phyloP scores from a whole-genome alignment of 1,139 yeast species.

The Pichia sp. region DNA sequence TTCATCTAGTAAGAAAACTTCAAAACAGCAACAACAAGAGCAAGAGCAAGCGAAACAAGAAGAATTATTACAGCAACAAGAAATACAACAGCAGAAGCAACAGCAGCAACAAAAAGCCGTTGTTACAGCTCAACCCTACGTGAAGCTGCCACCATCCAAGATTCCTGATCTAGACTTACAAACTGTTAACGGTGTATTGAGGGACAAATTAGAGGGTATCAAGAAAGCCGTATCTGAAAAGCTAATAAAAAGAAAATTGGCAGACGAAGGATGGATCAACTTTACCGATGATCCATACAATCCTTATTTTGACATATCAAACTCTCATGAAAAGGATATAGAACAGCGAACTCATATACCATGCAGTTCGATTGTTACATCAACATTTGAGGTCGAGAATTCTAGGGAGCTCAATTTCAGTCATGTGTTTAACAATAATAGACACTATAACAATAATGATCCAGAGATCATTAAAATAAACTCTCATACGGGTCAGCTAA shows the following conservation, averaged over 20 bases:
- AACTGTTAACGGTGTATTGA: conserved; percentile 68
- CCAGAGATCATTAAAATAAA: conserved; percentile 38
- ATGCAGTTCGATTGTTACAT: conserved; percentile 71
- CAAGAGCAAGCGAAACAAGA: not conserved
- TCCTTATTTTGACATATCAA: conserved; percentile 71
- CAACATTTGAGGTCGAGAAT: conserved; percentile 61
- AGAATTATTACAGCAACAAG: not conserved
- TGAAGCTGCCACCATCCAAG: conserved; percentile 79
- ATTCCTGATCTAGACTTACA: conserved; percentile 88
- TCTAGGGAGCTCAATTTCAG: conserved; percentile 42
- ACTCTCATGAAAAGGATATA: conserved; percentile 35
- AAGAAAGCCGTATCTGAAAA: conserved; percentile 78
- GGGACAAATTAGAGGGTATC: conserved; percentile 72
- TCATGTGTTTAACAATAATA: conserved; percentile 28
- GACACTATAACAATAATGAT: conserved; percentile 27
- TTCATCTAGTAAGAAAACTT: not conserved
- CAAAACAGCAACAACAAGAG: not conserved
- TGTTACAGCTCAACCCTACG: conserved; percentile 56
- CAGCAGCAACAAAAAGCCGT: conserved; percentile 3
- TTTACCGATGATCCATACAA: conserved; percentile 86
- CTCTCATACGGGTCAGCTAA: conserved; percentile 28
- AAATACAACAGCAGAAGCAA: not conserved
- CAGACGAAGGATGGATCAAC: conserved; percentile 67
- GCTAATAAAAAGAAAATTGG: conserved; percentile 61
- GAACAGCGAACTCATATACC: conserved; percentile 62